A percentile compares a stretch with the other conserved stretches of the same genome.
Conservation (phyloP, 1,139 yeast genomes). For the Keqinozyma sinolaborantium region DNA sequence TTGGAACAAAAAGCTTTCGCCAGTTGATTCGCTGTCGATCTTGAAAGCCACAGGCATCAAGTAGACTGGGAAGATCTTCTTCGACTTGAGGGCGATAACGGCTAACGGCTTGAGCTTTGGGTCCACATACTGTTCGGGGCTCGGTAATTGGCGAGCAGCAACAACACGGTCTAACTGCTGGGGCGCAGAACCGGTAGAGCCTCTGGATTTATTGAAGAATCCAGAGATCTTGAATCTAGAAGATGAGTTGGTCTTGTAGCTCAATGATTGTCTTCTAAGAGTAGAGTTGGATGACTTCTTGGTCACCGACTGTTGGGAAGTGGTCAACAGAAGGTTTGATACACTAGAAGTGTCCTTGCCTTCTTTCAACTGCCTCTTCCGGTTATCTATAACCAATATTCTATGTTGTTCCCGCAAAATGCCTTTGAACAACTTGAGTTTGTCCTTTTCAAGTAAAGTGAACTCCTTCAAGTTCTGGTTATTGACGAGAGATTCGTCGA, state of each 20-base stretch:
- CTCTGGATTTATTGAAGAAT: constrained; percentile 35
- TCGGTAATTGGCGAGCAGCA: constrained; percentile 58
- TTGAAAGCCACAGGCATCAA: constrained; percentile 57
- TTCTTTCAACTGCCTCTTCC: constrained; percentile 27
- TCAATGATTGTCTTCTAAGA: constrained; percentile 38
- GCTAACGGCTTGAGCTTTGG: constrained; percentile 53
- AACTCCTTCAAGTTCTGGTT: constrained; percentile 25
- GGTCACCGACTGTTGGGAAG: constrained; percentile 13
- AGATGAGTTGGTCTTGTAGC: constrained; percentile 35
- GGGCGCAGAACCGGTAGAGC: constrained; percentile 23
- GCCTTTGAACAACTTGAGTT: constrained; percentile 24
- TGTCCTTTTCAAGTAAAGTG: constrained; percentile 24
- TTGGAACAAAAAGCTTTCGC: constrained; percentile 64
- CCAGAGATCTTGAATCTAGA: constrained; percentile 46
- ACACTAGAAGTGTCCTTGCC: constrained; percentile 4
- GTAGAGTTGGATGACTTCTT: constrained; percentile 32
- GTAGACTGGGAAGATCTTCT: constrained; percentile 53
- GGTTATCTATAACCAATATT: constrained; percentile 30
- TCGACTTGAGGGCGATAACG: constrained; percentile 51
- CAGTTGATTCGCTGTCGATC: constrained; percentile 42
- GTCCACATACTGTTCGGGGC: constrained; percentile 35
- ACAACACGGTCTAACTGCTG: constrained; percentile 48
- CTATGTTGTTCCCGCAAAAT: constrained; percentile 34
- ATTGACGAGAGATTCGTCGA: constrained; percentile 35
- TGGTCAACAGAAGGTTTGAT: constrained; percentile 2